Evolutionary conservation across 352 stramenopile species (phyloP).

Genomic region (Peronospora belbahrii): DNA sequence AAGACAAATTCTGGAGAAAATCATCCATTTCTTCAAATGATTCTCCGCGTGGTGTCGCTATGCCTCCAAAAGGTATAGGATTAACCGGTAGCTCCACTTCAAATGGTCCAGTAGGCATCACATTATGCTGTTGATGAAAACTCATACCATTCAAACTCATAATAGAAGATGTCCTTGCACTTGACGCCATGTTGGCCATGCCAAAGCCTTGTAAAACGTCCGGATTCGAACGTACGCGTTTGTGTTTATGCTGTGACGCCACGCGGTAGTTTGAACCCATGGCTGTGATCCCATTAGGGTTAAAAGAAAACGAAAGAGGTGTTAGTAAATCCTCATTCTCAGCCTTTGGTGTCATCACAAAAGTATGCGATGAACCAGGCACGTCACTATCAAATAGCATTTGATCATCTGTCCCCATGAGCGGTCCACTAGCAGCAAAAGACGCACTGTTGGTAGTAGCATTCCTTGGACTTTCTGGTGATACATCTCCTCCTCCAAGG

Average conservation of each 20-base stretch:
- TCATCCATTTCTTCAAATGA: slow-evolving; percentile 52
- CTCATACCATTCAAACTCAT: slow-evolving; percentile 11
- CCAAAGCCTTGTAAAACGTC: slow-evolving; percentile 41
- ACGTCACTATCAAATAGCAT: slow-evolving; percentile 49
- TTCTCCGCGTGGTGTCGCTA: slow-evolving; percentile 9
- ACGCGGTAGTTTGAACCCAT: slow-evolving; percentile 25
- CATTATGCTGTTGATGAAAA: slow-evolving; percentile 18
- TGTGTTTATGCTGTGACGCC: slow-evolving; percentile 49
- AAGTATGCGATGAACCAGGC: slow-evolving; percentile 20
- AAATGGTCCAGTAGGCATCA: slow-evolving; percentile 28
- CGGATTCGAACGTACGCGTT: slow-evolving; percentile 51
- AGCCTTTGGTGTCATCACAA: slow-evolving; percentile 25
- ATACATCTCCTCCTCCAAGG: slow-evolving; percentile 15
- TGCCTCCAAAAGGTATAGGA: slow-evolving; percentile 17
- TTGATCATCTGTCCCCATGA: slow-evolving; percentile 28
- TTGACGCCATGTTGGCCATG: slow-evolving; percentile 26
- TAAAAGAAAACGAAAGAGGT: slow-evolving; percentile 34
- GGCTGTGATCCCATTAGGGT: slow-evolving; percentile 8
- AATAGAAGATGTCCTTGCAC: slow-evolving; percentile 19
- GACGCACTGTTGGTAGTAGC: background rate
- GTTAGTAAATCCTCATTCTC: slow-evolving; percentile 40
- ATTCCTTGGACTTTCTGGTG: slow-evolving; percentile 1
- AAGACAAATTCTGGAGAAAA: slow-evolving; percentile 40
- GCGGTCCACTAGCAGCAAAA: background rate
- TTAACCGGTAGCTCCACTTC: slow-evolving; percentile 18